Base-by-base conservation (phyloP, 2,329 filamentous ascomycete species). In the Thelonectria discophora region DNA sequence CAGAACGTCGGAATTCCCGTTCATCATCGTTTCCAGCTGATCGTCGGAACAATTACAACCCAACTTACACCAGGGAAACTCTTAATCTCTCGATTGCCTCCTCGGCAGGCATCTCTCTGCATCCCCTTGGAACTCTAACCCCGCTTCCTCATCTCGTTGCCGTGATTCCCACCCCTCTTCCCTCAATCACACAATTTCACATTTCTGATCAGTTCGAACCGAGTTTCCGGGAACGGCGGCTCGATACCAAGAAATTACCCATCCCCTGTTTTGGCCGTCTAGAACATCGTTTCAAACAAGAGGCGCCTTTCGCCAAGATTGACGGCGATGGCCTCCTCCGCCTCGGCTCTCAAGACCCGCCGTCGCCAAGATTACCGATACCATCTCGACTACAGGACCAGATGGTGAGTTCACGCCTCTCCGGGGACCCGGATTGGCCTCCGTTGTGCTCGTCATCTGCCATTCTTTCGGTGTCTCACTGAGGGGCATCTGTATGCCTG, bases 301-400 rank as follows among this genome's bases (percentile, higher is more conserved):
- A n/a, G 15, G 37, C 10, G 37, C 15, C n/a, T n/a, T n/a, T 40
- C n/a, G 37, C 37, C 37, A 40, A 40, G 37, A 40, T 9, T 15
- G 37, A 40, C 39, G n/a, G n/a, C 32, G 39, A 65, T 65, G 60
- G 46, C 51, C 42, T 42, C 68, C 58, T 65, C 72, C 5, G 58
- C 67, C 8, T 60, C 65, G 45, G 64, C 72, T 27, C 79, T 88
- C 50, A 94, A 91, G 77, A 79, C 79, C 63, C 86, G 90, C 49
- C 84, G 79, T 48, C 85, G 92, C 63, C 79, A 80, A 40, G 92
- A 97, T 77, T 97, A 97, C 77, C 82, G 83, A 49, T 97, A 89
- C 75, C 81, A 88, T 43, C 84, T 94, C 27, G 91, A 95, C 67
- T 97, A 97, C 75, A 84, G 93, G 58, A 96, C 93, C 62, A 80